A percentile compares a stretch with the other conserved stretches of the same genome.
Evolutionary conservation across 148 eudicot species (phyloP).

Genomic region (Pouteria glomerata): DNA sequence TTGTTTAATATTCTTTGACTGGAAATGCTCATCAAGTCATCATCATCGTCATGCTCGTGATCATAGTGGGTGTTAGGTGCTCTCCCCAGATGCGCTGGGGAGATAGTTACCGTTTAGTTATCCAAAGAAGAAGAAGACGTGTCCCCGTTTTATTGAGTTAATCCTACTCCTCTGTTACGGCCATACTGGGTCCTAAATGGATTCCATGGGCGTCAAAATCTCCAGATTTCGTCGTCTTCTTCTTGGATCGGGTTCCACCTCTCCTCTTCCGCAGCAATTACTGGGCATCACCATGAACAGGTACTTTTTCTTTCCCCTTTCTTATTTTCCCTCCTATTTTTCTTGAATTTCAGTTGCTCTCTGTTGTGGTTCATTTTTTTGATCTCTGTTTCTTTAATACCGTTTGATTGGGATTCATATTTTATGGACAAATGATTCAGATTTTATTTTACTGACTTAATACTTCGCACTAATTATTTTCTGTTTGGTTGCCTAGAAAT

Average conservation of each 20-base stretch:
- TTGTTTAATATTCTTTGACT: too few species aligned
- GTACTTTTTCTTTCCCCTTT: conserved; percentile 8
- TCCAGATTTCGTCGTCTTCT: conserved; percentile 15
- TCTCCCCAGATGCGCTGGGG: too few species aligned
- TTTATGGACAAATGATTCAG: background rate
- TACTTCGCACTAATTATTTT: background rate
- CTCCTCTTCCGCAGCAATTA: conserved; percentile 7
- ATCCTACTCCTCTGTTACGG: too few species aligned
- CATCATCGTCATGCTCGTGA: too few species aligned
- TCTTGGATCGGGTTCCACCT: conserved; percentile 9
- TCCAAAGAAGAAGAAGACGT: too few species aligned
- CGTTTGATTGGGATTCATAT: conserved; percentile 4
- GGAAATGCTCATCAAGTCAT: too few species aligned
- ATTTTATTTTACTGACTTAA: background rate
- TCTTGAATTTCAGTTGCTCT: background rate
- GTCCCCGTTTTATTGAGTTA: too few species aligned
- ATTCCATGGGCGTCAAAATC: conserved; percentile 22
- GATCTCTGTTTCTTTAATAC: background rate
- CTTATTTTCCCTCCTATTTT: background rate
- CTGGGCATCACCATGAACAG: conserved; percentile 14
- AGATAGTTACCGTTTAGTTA: too few species aligned
- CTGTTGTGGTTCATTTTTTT: background rate
- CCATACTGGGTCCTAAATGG: too few species aligned
- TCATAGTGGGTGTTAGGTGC: too few species aligned
- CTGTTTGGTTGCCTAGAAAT: conserved; percentile 4